Conservation (phyloP, 257 asterid species). For the Penstemon davidsonii region DNA sequence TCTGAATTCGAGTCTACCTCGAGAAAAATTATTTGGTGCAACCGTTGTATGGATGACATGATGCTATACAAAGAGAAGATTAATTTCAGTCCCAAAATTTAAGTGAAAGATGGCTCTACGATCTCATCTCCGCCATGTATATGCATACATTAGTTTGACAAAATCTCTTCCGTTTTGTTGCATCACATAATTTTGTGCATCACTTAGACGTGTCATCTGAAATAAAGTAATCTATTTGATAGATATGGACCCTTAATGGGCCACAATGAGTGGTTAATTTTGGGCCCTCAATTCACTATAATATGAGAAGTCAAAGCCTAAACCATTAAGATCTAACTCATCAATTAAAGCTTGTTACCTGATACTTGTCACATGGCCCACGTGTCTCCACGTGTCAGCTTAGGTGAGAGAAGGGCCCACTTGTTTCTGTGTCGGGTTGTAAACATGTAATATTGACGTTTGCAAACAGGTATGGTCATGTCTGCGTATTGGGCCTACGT, state of each 20-base stretch:
- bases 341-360: slow-evolving; percentile 5
- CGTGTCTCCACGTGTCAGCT: slow-evolving; percentile 27
- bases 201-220: not conserved
- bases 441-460: slow-evolving; percentile 8
- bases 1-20: no score
- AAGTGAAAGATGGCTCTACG: no score
- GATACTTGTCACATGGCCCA: slow-evolving; percentile 14
- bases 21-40: no score
- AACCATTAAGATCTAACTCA: slow-evolving; percentile 11
- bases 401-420: slow-evolving; percentile 18
- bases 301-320: slow-evolving; percentile 9
- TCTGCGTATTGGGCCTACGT: slow-evolving; percentile 1
- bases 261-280: not conserved
- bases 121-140: not conserved
- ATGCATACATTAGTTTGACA: not conserved
- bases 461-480: slow-evolving; percentile 23
- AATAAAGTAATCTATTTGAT: not conserved
- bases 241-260: not conserved
- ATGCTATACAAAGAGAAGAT: no score
- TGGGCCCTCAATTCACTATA: slow-evolving; percentile 13
- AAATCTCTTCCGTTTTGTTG: no score
- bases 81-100: no score
- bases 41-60: no score
- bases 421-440: not conserved
- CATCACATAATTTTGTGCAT: no score